Conservation (phyloP, 1,139 yeast species). For the Hanseniaspora uvarum region DNA sequence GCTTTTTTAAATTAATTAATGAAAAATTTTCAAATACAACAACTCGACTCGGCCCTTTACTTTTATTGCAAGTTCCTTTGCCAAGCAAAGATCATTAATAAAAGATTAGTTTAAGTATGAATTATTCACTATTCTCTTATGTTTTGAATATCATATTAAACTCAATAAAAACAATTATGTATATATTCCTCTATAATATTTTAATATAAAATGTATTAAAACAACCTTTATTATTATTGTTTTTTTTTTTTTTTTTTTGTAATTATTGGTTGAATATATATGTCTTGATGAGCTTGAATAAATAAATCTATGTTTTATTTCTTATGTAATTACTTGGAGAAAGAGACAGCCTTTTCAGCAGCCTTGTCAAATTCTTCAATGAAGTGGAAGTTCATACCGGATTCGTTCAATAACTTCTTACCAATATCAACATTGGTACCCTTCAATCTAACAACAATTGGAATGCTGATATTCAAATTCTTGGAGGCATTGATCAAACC, state of each 20-base stretch:
- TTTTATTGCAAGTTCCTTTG: background rate
- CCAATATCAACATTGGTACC: constrained; percentile 94
- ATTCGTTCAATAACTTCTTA: constrained; percentile 70
- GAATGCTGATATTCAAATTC: constrained; percentile 78
- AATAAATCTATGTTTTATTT: background rate
- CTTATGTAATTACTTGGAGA: constrained; percentile 35
- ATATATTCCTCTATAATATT: background rate
- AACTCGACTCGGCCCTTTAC: background rate
- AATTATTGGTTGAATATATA: background rate
- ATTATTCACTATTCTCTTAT: background rate
- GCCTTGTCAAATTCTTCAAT: constrained; percentile 94
- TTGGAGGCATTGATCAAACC: constrained; percentile 92
- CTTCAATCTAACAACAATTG: constrained; percentile 95
- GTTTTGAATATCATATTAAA: background rate
- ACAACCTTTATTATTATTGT: background rate
- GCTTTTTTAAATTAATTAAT: no score
- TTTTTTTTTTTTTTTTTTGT: background rate
- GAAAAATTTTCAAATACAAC: no score
- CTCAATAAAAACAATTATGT: background rate
- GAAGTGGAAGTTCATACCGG: constrained; percentile 87
- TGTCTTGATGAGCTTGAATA: background rate
- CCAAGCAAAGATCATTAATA: background rate
- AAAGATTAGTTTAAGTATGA: background rate
- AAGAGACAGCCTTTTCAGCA: constrained; percentile 85
- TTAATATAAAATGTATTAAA: background rate